A percentile compares a stretch with the other conserved stretches of the same genome.
Evolutionary conservation across 1,284 basidiomycete species (phyloP).

Genomic region (Uromyces viciae-fabae): DNA sequence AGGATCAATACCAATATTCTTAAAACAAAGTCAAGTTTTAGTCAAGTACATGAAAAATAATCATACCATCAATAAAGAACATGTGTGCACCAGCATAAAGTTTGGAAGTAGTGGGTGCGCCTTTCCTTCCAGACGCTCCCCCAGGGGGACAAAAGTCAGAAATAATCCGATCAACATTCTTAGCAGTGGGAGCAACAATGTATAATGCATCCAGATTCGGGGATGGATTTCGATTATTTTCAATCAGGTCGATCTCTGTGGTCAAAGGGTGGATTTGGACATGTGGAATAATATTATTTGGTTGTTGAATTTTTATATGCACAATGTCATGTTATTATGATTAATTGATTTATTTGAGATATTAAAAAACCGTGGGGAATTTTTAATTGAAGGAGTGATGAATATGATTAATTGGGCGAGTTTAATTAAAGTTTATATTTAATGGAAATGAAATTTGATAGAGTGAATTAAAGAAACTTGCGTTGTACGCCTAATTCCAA

Average conservation of each 20-base stretch:
- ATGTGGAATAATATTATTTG: neutral
- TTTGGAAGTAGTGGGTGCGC: conserved; percentile 40
- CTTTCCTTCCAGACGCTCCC: conserved; percentile 10
- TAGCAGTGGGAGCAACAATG: conserved; percentile 85
- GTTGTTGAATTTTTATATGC: neutral
- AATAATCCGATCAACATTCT: conserved; percentile 88
- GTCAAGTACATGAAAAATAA: neutral
- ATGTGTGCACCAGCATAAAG: conserved; percentile 85
- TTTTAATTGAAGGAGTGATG: no score
- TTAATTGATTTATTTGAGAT: no score
- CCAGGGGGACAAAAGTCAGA: conserved; percentile 65
- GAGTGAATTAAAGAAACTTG: neutral
- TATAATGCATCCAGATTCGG: conserved; percentile 83
- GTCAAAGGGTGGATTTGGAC: no score
- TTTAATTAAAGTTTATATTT: no score
- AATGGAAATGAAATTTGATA: neutral
- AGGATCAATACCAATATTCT: conserved; percentile 2
- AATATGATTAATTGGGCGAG: no score
- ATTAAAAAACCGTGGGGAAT: no score
- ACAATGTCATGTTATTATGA: no score
- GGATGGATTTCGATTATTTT: conserved; percentile 66
- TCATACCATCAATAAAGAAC: conserved; percentile 88
- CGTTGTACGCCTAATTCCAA: conserved; percentile 85
- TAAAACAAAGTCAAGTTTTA: neutral
- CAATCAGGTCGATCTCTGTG: conserved; percentile 57